Evolutionary conservation across 2,329 filamentous ascomycete species (phyloP).

Genomic region (Stylonectria norvegica): DNA sequence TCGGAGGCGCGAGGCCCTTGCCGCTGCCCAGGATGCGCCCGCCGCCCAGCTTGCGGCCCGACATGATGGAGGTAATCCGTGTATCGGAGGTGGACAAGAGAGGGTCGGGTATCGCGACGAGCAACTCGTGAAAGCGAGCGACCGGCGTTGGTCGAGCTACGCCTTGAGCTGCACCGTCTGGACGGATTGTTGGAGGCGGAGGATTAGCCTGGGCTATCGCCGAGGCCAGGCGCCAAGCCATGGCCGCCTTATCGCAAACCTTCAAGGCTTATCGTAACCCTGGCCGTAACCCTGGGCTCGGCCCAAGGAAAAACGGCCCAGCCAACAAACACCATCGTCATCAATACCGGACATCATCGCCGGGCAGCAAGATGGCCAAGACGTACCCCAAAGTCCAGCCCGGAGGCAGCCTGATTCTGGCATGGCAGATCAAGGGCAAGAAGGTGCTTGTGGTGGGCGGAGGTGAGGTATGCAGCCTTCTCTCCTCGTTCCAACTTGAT

Average conservation of each 20-base stretch:
- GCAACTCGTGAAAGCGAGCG: constrained; percentile 25
- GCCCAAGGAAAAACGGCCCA: constrained; percentile 21
- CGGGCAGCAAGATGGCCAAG: constrained; percentile 30
- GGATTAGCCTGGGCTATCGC: constrained; percentile 1
- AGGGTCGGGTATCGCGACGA: not conserved
- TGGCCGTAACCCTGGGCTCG: constrained; percentile 2
- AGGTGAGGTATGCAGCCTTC: constrained; percentile 67
- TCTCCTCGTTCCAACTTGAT: constrained; percentile 3
- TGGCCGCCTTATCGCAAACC: constrained; percentile 16
- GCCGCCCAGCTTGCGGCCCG: constrained; percentile 82
- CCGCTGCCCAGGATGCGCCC: constrained; percentile 87
- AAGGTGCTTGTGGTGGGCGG: constrained; percentile 89
- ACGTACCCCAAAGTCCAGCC: constrained; percentile 79
- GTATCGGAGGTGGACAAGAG: not conserved
- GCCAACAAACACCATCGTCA: constrained; percentile 14
- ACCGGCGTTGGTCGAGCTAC: constrained; percentile 34
- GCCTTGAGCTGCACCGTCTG: constrained; percentile 31
- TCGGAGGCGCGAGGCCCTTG: constrained; percentile 70
- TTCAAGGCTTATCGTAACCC: constrained; percentile 2
- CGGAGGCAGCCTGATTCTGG: constrained; percentile 88
- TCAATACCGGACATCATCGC: constrained; percentile 3
- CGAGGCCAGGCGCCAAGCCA: constrained; percentile 2
- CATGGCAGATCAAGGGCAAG: constrained; percentile 92
- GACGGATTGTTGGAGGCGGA: constrained; percentile 1
- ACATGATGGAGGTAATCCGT: constrained; percentile 53